Evolutionary conservation across 2,329 filamentous ascomycete species (phyloP).

Genomic region (Pseudogymnoascus sp.): DNA sequence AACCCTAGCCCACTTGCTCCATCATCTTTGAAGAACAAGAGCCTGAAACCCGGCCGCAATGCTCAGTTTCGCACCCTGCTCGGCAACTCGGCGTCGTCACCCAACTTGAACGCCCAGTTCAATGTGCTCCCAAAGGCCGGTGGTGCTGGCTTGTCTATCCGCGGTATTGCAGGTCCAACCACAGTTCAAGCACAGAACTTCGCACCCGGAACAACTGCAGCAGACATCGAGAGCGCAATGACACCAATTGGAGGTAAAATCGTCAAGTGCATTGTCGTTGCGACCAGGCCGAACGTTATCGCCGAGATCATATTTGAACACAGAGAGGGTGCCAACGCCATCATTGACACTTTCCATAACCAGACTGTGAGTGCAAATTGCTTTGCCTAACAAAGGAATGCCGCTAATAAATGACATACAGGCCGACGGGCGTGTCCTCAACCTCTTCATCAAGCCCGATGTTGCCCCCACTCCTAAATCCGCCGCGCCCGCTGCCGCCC

Average conservation of each 20-base stretch:
- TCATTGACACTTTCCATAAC: constrained; percentile 70
- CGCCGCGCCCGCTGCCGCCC: constrained; percentile 7
- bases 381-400: not conserved
- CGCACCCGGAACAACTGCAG: constrained; percentile 70
- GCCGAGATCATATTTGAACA: constrained; percentile 70
- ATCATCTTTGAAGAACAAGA: constrained; percentile 32
- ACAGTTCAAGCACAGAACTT: constrained; percentile 74
- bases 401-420: constrained; percentile 27
- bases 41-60: constrained; percentile 18
- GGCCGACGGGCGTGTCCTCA: constrained; percentile 68
- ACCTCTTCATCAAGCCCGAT: constrained; percentile 62
- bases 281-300: constrained; percentile 62
- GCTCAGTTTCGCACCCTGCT: constrained; percentile 21
- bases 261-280: constrained; percentile 58
- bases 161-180: constrained; percentile 65
- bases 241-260: constrained; percentile 64
- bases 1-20: constrained; percentile 35
- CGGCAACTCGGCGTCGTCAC: constrained; percentile 25
- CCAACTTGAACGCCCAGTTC: constrained; percentile 27
- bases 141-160: constrained; percentile 55
- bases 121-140: constrained; percentile 29
- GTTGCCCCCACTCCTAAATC: constrained; percentile 10
- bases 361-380: constrained; percentile 52
- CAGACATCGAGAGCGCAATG: constrained; percentile 77
- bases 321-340: constrained; percentile 63